Evolutionary conservation across 2,329 filamentous ascomycete species (phyloP), one percentile per base, ranked within the genome.

Genomic region (Colletotrichum sp.): DNA sequence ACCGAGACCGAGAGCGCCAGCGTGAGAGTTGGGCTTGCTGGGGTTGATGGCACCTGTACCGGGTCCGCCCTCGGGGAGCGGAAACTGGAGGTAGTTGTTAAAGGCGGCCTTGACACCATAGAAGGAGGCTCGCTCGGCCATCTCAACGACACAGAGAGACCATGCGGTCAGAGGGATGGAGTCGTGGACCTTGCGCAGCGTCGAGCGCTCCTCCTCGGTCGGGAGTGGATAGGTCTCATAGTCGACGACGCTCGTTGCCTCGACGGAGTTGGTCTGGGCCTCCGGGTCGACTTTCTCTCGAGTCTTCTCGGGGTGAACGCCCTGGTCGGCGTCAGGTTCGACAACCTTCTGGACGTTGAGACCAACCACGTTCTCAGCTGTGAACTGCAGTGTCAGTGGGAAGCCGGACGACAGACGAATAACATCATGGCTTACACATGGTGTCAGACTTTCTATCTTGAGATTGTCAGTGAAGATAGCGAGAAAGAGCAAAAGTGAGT

Each of bases 11-110:
- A 93, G 80, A 13, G 91, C 92, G 77, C 92, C 92, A 26, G 88
- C 90, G 78, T 88, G 86, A 56, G 81, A 82, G 55, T 79, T 84
- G 34, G 26, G 52, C 3, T 87, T 83, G 10, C 85, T 84, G 26
- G 21, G 48, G 4, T 87, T 82, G 9, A 86, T 85, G 1, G 87
- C 86, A 61, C 88, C 87, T 38, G 81, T 86, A 59, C 87, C 87
- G 75, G 88, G 87, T 61, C 87, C 87, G 18, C 86, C 87, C 3
- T 81, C 76, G 2, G 92, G 92, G 5, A 94, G 80, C 5, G 89
- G 88, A 12, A 89, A 89, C 78, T 93, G 90, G 79, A 94, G 88
- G 78, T 89, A 94, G 80, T 94, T 94, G 76, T 86, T 86, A 80
- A 92, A 91, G 9, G 86, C 78, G 0, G 87, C 88, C 76, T 89